Evolutionary conservation across 1,284 basidiomycete genomes (phyloP), one percentile per base, ranked within the genome.

Genomic region (Trichosporon coremiiforme): DNA sequence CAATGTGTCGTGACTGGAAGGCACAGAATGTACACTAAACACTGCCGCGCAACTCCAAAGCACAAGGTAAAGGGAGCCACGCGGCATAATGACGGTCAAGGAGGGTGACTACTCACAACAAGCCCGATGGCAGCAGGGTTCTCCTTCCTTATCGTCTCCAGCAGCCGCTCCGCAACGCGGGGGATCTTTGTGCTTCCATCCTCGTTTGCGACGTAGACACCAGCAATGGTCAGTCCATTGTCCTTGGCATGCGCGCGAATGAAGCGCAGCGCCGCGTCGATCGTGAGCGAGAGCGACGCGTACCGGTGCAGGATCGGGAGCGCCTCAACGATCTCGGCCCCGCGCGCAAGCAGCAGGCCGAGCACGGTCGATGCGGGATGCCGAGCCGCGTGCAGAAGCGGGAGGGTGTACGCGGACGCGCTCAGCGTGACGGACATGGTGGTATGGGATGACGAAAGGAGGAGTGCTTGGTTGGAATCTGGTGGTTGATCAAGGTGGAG

Each of bases 301-400:
- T 83, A 81, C 64, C 79, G 75, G 72, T 85, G 85, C 68, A 84
- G 70, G 8, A 85, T 74, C 5, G 85, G 85, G 55, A 85, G 68
- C 10, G 79, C 80, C 53, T 82, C 76, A 9, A 71, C 68, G 60
- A 82, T 72, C 10, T 71, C 70, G 7, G 68, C 55, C 36, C 47
- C 50, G n/a, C 70, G 64, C 15, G 77, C 79, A 65, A 85, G 76
- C 66, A 85, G 79, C 33, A 85, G 72, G n/a, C 85, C 85, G n/a
- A 77, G 69, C 53, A 82, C 75, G 25, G 80, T 78, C 5, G 73
- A 71, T 2, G 79, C 77, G 0, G 82, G 82, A 73, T 83, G 78
- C 33, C 76, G 68, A 10, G 79, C 79, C 4, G 79, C 76, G 67
- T 82, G 80, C 0, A 81, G 74, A 20, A 82, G 73, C 4, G 79